Evolutionary conservation across 2,329 filamentous ascomycete genomes (phyloP), one percentile per base, ranked within the genome.

Genomic region (Passalora sequoiae): DNA sequence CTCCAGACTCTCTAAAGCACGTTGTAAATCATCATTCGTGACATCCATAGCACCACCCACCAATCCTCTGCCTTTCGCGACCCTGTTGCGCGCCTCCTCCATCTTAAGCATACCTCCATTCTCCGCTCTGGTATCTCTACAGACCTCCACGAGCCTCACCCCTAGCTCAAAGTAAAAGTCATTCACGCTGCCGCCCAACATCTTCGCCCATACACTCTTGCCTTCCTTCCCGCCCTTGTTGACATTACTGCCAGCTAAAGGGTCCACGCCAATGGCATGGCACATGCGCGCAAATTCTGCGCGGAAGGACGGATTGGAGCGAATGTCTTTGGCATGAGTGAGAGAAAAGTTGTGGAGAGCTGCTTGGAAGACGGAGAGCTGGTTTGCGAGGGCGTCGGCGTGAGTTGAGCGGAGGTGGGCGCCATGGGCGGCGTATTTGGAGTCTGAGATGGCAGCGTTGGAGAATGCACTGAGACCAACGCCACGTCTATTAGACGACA

Each of bases 201-300:
- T 79, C 70, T 96, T 89, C 6, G 88, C 85, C 91, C 92, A 97
- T 46, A 96, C 81, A 46, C 84, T 92, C 13, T 79, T 78, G 1
- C 69, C 73, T 13, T 71, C 69, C 4, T 71, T 73, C 25, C 66
- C 54, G 20, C 53, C 52, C 29, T 62, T 57, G 54, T 66, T 58
- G 56, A 64, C 55, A 47, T 64, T 62, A 12, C 61, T 65, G 12
- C 69, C 70, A 1, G 89, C 88, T 13, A 98, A 75, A 2, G 92
- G 94, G 65, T 98, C 92, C 9, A 98, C 89, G 37, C 92, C 92
- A 55, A 98, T 96, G 50, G 89, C 89, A 60, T 89, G 81, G 70
- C 92, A 98, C 92, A 98, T 98, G 65, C 91, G 88, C 3, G 92
- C 91, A 63, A 98, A 98, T 68, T 98, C 91, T 24, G 91, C 89